Percentiles rank a stretch among this genome's conserved stretches.
Evolutionary conservation across 306 rosid genomes (phyloP).

Genomic region (Cucumis sativus): DNA sequence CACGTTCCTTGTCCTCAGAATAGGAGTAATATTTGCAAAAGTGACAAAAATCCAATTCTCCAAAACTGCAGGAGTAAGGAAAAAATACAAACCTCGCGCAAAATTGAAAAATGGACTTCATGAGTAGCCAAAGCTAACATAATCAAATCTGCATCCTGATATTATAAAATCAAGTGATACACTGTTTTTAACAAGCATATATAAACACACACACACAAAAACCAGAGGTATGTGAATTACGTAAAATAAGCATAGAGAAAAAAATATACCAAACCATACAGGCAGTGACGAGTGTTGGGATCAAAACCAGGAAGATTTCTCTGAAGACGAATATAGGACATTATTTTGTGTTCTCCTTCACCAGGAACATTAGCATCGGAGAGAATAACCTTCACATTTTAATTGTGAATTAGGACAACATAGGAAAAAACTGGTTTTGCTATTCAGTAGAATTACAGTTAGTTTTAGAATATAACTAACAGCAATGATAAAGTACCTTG

Average conservation of each 20-base stretch:
- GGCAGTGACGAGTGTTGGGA: conserved; percentile 95
- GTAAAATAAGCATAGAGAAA: conserved; percentile 13
- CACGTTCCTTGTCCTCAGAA: not conserved
- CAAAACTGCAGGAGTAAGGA: not conserved
- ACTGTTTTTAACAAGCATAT: not conserved
- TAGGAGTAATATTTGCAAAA: not conserved
- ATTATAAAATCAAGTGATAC: not conserved
- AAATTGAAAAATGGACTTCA: conserved; percentile 91
- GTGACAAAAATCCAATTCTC: not conserved
- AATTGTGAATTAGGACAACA: not conserved
- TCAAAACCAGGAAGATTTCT: conserved; percentile 88
- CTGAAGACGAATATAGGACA: conserved; percentile 94
- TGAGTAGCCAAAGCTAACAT: conserved; percentile 97
- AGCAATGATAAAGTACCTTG: conserved; percentile 34
- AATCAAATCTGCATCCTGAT: conserved; percentile 96
- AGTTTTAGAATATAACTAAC: not conserved
- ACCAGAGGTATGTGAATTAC: not conserved
- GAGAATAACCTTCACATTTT: conserved; percentile 63
- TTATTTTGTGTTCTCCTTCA: conserved; percentile 97
- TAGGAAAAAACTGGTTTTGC: not conserved
- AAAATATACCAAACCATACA: conserved; percentile 95
- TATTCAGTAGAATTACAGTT: not conserved
- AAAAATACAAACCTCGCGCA: conserved; percentile 70
- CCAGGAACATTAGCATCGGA: conserved; percentile 99
- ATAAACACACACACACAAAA: not conserved